Evolutionary conservation across 441 rosid species (phyloP).

Genomic region (Kokia cookei): DNA sequence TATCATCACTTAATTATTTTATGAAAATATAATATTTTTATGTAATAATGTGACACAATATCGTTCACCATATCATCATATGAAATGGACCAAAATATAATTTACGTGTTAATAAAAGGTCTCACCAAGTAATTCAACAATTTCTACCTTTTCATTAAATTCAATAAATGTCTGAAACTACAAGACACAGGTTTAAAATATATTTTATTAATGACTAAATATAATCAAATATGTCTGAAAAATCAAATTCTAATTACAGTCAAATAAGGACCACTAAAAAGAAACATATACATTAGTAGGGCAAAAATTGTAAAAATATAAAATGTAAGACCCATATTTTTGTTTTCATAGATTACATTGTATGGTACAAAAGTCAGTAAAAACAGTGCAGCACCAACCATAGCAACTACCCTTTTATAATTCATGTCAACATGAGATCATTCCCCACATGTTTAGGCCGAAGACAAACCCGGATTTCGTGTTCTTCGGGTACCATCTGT

Average conservation of each 20-base stretch:
- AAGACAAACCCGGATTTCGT: constrained; percentile 66
- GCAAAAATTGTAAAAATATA: neutral
- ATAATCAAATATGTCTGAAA: neutral
- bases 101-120: too few species aligned
- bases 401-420: constrained; percentile 13
- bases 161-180: too few species aligned
- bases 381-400: constrained; percentile 28
- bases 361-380: constrained; percentile 25
- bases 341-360: constrained; percentile 15
- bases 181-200: too few species aligned
- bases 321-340: constrained; percentile 2
- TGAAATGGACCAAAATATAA: too few species aligned
- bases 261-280: neutral
- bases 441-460: constrained; percentile 57
- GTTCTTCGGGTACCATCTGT: constrained; percentile 54
- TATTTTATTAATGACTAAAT: neutral
- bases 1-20: too few species aligned
- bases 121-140: too few species aligned
- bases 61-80: too few species aligned
- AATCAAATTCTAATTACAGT: neutral
- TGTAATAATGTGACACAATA: too few species aligned
- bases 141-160: too few species aligned
- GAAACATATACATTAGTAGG: constrained; percentile 13
- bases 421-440: constrained; percentile 56
- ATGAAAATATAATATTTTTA: too few species aligned